phyloP scores from a whole-genome alignment of 2,329 filamentous ascomycete species.

The Acarospora socialis region DNA sequence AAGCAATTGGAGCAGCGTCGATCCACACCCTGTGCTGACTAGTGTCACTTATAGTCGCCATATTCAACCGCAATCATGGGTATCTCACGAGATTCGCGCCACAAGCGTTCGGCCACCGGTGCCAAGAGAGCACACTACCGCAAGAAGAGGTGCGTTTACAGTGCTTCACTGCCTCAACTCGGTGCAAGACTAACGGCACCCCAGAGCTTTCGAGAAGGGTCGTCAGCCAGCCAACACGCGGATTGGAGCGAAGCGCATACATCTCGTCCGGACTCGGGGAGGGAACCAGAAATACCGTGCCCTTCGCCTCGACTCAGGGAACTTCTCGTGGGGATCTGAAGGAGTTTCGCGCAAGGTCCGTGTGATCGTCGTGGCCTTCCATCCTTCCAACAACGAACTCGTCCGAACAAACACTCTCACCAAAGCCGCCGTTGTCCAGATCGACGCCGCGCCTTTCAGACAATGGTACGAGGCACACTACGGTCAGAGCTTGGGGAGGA shows the following conservation, averaged over 20 bases:
- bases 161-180: background rate
- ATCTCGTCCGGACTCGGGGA: constrained; percentile 91
- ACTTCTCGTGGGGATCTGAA: constrained; percentile 99
- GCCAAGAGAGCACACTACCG: constrained; percentile 92
- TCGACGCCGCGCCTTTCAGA: constrained; percentile 97
- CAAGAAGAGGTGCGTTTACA: constrained; percentile 37
- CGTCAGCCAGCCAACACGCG: constrained; percentile 98
- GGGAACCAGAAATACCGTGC: constrained; percentile 99
- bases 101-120: constrained; percentile 99
- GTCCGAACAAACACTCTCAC: constrained; percentile 99
- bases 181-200: constrained; percentile 41
- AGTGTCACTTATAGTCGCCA: no score
- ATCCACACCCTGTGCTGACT: constrained; percentile 11
- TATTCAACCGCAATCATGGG: constrained; percentile 75
- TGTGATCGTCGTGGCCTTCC: constrained; percentile 96
- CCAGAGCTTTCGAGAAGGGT: constrained; percentile 99
- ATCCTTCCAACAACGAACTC: constrained; percentile 99
- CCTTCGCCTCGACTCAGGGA: constrained; percentile 94
- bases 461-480: constrained; percentile 99
- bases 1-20: constrained; percentile 3
- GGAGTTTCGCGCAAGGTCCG: constrained; percentile 97
- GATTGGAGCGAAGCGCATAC: constrained; percentile 93
- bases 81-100: constrained; percentile 99
- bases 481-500: constrained; percentile 75
- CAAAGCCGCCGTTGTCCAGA: constrained; percentile 95